phyloP scores from a whole-genome alignment of 352 stramenopile genomes.

The Peronospora farinosa region DNA sequence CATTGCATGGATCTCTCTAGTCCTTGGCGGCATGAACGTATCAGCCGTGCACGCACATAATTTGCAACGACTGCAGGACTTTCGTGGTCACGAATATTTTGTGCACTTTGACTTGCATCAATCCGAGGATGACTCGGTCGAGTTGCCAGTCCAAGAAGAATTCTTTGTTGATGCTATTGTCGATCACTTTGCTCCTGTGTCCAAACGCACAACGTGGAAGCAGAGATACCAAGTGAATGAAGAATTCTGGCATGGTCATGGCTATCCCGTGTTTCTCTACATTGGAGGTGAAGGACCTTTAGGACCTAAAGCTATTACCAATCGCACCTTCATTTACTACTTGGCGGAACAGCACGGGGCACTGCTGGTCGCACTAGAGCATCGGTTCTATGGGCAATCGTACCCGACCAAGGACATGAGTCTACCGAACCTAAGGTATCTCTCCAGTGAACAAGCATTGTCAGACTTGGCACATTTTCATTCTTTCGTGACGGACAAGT shows the following conservation, averaged over 20 bases:
- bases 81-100: conserved; percentile 63
- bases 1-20: conserved; percentile 3
- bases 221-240: conserved; percentile 90
- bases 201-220: conserved; percentile 59
- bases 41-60: conserved; percentile 24
- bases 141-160: conserved; percentile 40
- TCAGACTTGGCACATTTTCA: conserved; percentile 90
- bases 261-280: conserved; percentile 86
- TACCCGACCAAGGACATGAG: conserved; percentile 83
- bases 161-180: conserved; percentile 59
- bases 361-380: conserved; percentile 88
- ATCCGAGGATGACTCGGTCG: conserved; percentile 18
- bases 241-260: conserved; percentile 71
- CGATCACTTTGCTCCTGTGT: conserved; percentile 65
- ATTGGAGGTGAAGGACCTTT: conserved; percentile 73
- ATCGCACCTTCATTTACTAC: conserved; percentile 72
- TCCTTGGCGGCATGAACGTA: not conserved
- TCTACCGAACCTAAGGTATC: conserved; percentile 76
- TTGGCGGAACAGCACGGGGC: conserved; percentile 70
- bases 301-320: conserved; percentile 48
- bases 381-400: conserved; percentile 93
- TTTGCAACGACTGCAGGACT: conserved; percentile 52
- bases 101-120: conserved; percentile 43
- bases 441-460: conserved; percentile 87
- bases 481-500: conserved; percentile 58